A percentile compares a stretch with the other conserved stretches of the same genome.
Conservation (phyloP, 1,284 basidiomycete genomes). For the Lentinula novae-zelandiae region DNA sequence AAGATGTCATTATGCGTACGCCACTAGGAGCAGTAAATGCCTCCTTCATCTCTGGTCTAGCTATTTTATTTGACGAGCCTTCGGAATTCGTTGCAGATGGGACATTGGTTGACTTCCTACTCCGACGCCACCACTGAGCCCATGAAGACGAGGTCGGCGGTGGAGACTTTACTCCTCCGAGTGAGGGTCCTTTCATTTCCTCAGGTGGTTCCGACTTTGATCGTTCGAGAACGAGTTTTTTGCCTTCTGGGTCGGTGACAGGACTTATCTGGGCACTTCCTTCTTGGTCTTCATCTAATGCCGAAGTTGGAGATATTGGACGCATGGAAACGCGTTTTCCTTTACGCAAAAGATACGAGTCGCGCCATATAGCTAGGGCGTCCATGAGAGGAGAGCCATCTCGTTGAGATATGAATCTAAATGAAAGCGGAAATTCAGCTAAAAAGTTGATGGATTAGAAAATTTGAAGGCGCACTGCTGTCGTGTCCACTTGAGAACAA, state of each 20-base stretch:
- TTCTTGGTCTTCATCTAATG: conserved; percentile 27
- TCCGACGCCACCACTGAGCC: conserved; percentile 75
- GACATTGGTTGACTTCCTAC: conserved; percentile 31
- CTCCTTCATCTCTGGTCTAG: conserved; percentile 27
- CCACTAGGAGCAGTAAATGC: conserved; percentile 24
- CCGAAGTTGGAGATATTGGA: conserved; percentile 24
- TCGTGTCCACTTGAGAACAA: conserved; percentile 65
- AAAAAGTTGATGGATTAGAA: not conserved
- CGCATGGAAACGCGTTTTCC: conserved; percentile 16
- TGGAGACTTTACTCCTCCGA: conserved; percentile 33
- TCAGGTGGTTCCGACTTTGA: conserved; percentile 39
- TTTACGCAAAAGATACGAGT: conserved; percentile 26
- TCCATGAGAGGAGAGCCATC: conserved; percentile 66
- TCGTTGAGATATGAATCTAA: conserved; percentile 58
- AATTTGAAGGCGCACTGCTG: conserved; percentile 42
- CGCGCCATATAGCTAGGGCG: conserved; percentile 60
- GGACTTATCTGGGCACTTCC: conserved; percentile 17
- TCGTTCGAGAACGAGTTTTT: conserved; percentile 13
- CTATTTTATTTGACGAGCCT: conserved; percentile 5
- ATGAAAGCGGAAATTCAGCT: not conserved
- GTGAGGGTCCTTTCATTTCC: conserved; percentile 19
- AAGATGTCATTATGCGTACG: not conserved
- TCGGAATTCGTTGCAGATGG: conserved; percentile 10
- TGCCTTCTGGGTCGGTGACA: not conserved
- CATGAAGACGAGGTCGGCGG: conserved; percentile 62